phyloP scores from a whole-genome alignment of 345 rosid species.

The Eucalyptus leucophloia region DNA sequence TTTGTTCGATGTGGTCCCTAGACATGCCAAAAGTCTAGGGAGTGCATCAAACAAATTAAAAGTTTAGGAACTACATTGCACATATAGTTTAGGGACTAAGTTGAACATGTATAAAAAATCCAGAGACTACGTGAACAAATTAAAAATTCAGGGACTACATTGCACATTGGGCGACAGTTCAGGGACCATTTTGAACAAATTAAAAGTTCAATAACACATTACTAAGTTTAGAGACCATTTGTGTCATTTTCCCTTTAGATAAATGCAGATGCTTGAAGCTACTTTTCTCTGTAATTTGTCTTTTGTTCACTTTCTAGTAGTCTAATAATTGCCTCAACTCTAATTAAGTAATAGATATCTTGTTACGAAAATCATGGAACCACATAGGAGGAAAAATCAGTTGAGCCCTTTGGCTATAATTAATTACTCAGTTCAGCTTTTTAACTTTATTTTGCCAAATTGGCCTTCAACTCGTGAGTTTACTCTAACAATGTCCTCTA shows the following conservation, averaged over 20 bases:
- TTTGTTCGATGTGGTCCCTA: neutral
- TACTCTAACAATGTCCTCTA: neutral
- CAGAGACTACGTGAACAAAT: neutral
- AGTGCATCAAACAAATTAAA: too few species aligned
- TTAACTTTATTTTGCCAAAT: neutral
- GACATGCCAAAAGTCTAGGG: neutral
- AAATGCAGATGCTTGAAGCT: neutral
- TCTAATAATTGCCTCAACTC: neutral
- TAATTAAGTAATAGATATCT: neutral
- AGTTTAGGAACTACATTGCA: neutral
- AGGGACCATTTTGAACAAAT: neutral
- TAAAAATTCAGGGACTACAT: neutral
- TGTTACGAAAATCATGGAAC: neutral
- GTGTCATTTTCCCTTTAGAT: neutral
- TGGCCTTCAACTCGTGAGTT: neutral
- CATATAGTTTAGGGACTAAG: too few species aligned
- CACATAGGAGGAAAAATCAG: neutral
- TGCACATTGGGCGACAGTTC: fast-evolving
- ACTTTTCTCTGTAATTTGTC: neutral
- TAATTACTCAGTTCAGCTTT: neutral
- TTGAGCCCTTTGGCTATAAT: neutral
- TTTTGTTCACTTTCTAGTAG: neutral
- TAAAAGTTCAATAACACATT: neutral
- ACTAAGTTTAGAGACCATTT: neutral
- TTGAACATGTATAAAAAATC: too few species aligned